Evolutionary conservation across 208 protist genomes (phyloP).

Genomic region (Acanthamoeba castellanii): DNA sequence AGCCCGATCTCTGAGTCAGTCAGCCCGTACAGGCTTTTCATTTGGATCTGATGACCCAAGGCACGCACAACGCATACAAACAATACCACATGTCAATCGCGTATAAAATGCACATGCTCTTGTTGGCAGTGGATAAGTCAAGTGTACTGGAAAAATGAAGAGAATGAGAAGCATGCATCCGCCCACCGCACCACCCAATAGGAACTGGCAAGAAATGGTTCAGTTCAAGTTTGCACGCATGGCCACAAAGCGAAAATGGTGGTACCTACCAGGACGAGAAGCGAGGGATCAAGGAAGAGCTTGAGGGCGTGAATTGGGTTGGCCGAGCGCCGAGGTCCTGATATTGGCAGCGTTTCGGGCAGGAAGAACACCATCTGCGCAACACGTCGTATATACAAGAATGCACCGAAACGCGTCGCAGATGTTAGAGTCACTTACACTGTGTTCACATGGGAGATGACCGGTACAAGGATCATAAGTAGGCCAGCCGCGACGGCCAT

Average conservation of each 20-base stretch:
- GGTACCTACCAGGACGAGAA: no score
- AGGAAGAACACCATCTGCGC: background rate
- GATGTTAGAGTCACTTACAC: background rate
- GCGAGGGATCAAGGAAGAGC: background rate
- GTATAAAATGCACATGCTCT: background rate
- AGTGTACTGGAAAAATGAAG: conserved; percentile 9
- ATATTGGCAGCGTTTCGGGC: background rate
- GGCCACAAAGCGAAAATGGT: background rate
- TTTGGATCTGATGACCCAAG: background rate
- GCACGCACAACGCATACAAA: no score
- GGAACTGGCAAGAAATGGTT: no score
- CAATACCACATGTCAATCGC: background rate
- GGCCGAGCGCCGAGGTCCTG: background rate
- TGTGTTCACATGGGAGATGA: no score
- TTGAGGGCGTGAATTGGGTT: conserved; percentile 1
- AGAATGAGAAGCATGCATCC: background rate
- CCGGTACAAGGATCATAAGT: background rate
- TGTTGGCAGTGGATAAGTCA: no score
- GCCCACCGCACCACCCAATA: no score
- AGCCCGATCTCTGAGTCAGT: background rate
- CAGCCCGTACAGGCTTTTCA: background rate
- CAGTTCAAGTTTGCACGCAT: no score
- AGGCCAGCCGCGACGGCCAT: background rate
- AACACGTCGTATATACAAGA: no score
- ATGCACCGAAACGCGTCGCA: no score